Percentiles rank a stretch among this genome's conserved stretches.
Conservation (phyloP, 257 asterid species). For the Linderniella brevidens region DNA sequence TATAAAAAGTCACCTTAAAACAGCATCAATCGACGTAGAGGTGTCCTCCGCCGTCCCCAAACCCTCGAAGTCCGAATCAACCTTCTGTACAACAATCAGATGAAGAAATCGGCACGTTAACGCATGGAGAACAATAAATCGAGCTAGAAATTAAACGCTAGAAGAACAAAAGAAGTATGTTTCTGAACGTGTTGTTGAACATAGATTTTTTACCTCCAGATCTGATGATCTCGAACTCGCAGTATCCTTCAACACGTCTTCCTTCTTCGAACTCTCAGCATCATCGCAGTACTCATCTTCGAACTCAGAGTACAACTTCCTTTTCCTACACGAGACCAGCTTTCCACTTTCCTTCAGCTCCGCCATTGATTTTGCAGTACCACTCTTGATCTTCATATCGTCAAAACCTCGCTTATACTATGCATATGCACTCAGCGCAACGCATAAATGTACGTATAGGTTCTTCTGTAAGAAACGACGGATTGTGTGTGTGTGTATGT, state of each 20-base stretch:
- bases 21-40: constrained; percentile 19
- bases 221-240: constrained; percentile 20
- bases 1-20: constrained; percentile 18
- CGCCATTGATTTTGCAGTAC: too few species aligned
- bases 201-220: constrained; percentile 29
- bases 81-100: constrained; percentile 10
- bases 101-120: not conserved
- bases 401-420: too few species aligned
- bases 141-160: too few species aligned
- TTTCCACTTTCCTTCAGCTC: too few species aligned
- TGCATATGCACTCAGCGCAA: too few species aligned
- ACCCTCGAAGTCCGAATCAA: constrained; percentile 19
- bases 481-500: too few species aligned
- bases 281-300: constrained; percentile 6
- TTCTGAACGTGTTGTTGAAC: constrained; percentile 3
- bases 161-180: not conserved
- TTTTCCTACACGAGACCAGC: constrained; percentile 14
- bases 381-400: too few species aligned
- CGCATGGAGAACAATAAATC: too few species aligned
- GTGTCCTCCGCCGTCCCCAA: constrained; percentile 22
- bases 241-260: constrained; percentile 5
- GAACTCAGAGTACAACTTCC: constrained; percentile 19
- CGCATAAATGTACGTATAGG: too few species aligned
- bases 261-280: constrained; percentile 13
- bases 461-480: too few species aligned